Evolutionary conservation across 2,329 filamentous ascomycete genomes (phyloP).

Genomic region (Chlorencoelia australis): DNA sequence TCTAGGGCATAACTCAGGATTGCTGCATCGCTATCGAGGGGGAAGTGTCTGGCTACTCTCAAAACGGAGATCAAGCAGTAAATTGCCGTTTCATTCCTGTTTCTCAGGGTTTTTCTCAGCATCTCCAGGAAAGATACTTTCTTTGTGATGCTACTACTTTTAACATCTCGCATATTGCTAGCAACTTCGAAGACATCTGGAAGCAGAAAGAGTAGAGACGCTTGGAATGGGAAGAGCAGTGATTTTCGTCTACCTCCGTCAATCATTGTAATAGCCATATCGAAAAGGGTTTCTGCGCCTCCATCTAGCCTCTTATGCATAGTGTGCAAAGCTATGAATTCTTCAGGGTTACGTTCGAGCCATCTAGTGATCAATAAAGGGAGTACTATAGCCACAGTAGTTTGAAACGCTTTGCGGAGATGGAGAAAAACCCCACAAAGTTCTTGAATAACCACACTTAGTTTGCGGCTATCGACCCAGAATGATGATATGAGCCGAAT

Average conservation of each 20-base stretch:
- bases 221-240: constrained; percentile 52
- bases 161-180: constrained; percentile 55
- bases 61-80: constrained; percentile 55
- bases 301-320: constrained; percentile 52
- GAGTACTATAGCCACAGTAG: constrained; percentile 50
- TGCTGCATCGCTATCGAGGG: constrained; percentile 47
- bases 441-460: constrained; percentile 53
- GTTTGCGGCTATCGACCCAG: constrained; percentile 53
- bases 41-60: constrained; percentile 53
- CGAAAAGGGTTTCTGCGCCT: constrained; percentile 56
- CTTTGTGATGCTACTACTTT: constrained; percentile 51
- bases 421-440: constrained; percentile 58
- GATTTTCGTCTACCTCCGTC: constrained; percentile 47
- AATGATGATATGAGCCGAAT: constrained; percentile 51
- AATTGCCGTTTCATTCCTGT: constrained; percentile 56
- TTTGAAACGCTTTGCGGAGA: constrained; percentile 53
- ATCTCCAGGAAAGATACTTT: constrained; percentile 56
- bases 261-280: constrained; percentile 53
- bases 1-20: constrained; percentile 56
- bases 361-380: constrained; percentile 54
- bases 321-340: constrained; percentile 55
- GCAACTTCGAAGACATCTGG: constrained; percentile 63
- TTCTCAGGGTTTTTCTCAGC: constrained; percentile 51
- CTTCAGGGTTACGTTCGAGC: constrained; percentile 53
- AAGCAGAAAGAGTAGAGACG: constrained; percentile 49